Base-by-base conservation (phyloP, 495 filamentous ascomycete genomes). In the Neurospora pannonica region DNA sequence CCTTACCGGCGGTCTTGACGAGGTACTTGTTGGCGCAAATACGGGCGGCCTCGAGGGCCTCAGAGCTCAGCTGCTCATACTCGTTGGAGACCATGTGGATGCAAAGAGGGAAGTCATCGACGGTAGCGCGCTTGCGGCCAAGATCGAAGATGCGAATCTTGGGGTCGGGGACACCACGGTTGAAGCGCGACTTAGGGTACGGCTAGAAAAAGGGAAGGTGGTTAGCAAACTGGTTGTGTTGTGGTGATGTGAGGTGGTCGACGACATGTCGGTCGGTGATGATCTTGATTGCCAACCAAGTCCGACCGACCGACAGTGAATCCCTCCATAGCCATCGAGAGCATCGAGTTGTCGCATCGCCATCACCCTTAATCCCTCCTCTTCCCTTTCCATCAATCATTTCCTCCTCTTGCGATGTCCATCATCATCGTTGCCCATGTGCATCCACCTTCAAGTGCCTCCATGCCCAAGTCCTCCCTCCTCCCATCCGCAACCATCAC, bases 71-170 rank as follows among this genome's bases (percentile, higher is more conserved):
- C 89, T 99, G 96, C 86, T 99, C 96, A 83, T 94, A 97, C 87
- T 99, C 96, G 91, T 99, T 99, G 87, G 96, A 99, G 81, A 99
- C 95, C 79, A 99, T 88, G 91, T 99, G 96, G 82, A 99, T 91
- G 88, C 94, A 97, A 77, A 93, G 90, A 80, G 96, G 96, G 91
- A 99, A 99, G 86, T 99, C 96, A 85, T 98, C 96, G 82, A 97
- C 95, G 87, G 88, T 92, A 77, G 96, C 96, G 86, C 93, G 93
- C 94, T 99, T 99, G 84, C 96, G 94, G 86, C 96, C 96, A 75
- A 98, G 92, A 88, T 99, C 96, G 90, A 97, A 99, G 91, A 99
- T 98, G 81, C 94, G 92, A 83, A 98, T 98, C 91, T 99, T 98
- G 77, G 94, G 92, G 88, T 98, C 95, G 83, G 96, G 96, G 78